Percentiles rank a stretch among this genome's conserved stretches.
phyloP scores from a whole-genome alignment of 2,329 filamentous ascomycete genomes.

The Calycina marina region DNA sequence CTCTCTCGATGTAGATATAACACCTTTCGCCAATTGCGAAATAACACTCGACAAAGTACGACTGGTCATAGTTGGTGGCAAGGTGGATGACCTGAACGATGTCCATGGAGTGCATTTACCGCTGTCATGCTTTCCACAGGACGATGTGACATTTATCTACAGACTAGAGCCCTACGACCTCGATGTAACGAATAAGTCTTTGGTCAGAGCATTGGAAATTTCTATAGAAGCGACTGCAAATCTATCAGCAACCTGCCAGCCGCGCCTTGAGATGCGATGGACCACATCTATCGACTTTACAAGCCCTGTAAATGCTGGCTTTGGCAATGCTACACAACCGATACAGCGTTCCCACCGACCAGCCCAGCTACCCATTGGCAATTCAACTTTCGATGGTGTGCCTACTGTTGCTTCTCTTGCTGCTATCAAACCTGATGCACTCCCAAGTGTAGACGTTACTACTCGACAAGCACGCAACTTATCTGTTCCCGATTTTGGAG shows the following conservation, averaged over 20 bases:
- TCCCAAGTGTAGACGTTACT: slow-evolving; percentile 43
- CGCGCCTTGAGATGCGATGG: slow-evolving; percentile 52
- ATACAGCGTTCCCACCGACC: slow-evolving; percentile 48
- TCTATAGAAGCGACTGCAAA: slow-evolving; percentile 44
- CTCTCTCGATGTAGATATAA: slow-evolving; percentile 61
- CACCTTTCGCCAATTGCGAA: slow-evolving; percentile 52
- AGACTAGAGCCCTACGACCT: slow-evolving; percentile 36
- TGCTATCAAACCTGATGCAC: slow-evolving; percentile 41
- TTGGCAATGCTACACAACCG: slow-evolving; percentile 39
- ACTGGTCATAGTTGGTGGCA: slow-evolving; percentile 41
- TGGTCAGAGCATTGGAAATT: slow-evolving; percentile 40
- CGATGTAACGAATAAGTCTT: slow-evolving; percentile 28
- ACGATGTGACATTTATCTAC: slow-evolving; percentile 65
- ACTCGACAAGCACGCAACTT: slow-evolving; percentile 26
- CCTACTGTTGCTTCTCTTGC: slow-evolving; percentile 41
- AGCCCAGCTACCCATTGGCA: slow-evolving; percentile 47
- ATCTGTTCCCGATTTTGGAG: slow-evolving; percentile 45
- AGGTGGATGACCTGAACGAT: slow-evolving; percentile 41
- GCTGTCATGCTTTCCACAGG: slow-evolving; percentile 50
- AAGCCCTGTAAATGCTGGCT: slow-evolving; percentile 46
- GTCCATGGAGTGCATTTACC: slow-evolving; percentile 35
- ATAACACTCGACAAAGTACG: slow-evolving; percentile 45
- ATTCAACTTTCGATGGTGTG: slow-evolving; percentile 33
- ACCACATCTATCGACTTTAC: slow-evolving; percentile 56
- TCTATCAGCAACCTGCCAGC: slow-evolving; percentile 42